Base-by-base conservation (phyloP, 2,329 filamentous ascomycete species). In the Chrysoporthe puriensis region DNA sequence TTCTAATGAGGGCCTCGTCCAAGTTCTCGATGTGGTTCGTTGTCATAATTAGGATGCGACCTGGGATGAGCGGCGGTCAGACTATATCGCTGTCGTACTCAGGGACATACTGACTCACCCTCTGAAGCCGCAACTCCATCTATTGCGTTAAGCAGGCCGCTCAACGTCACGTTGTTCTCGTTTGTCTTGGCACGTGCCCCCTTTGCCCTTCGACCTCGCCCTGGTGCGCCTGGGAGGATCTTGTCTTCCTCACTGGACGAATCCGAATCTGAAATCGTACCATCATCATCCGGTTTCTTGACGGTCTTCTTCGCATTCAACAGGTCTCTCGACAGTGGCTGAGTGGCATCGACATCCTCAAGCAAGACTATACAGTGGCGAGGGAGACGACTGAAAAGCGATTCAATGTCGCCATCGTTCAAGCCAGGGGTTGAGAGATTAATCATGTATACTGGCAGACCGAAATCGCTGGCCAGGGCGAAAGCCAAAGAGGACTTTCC, bases 1-100 rank as follows among this genome's bases (percentile, higher is more conserved):
- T 67, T 13, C 67, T 61, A 34, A 69, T 69, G n/a, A 69, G 64
- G 2, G 67, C 67, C 21, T 67, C 67, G 56, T 69, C 67, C 5
- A 69, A 61, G 40, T 64, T 58, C 42, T 69, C 64, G 43, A 69
- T 64, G 32, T 67, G 64, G 36, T 69, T 69, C 5, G 67, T 69
- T 7, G 67, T 67, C 67, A 69, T 69, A 18, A 69, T 69, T 4
- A 69, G 48, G 13, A 69, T 69, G 16, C 67, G 67, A 3, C 67
- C 67, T 69, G 34, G 8, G 4, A 16, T 42, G 4, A 21, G 32
- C 56, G n/a, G n/a, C 5, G 16, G 18, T 42, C 42, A 36, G 43
- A 11, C 42, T 46, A 14, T 2, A 13, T 11, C 11, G 13, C 40
- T 48, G 26, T 14, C 21, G 36, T 5, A 14, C 13, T n/a, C 18